Evolutionary conservation across 208 protist species (phyloP).

Genomic region (Acanthamoeba quina): DNA sequence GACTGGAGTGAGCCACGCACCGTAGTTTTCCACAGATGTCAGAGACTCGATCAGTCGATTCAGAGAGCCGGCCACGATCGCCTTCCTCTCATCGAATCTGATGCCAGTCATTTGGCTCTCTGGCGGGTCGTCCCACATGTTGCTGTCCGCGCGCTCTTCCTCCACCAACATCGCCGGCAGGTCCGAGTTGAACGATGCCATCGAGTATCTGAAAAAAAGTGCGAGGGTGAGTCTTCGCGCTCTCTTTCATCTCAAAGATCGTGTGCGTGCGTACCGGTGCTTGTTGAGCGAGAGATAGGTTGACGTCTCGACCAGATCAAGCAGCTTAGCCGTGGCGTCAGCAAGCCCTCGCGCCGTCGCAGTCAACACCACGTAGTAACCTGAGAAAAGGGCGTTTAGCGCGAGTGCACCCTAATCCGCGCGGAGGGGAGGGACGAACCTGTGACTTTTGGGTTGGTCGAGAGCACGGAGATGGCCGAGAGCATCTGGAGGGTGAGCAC

Average conservation of each 20-base stretch:
- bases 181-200: constrained; percentile 13
- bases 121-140: constrained; percentile 72
- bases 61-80: constrained; percentile 58
- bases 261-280: background rate
- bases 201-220: constrained; percentile 5
- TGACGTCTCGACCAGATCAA: constrained; percentile 64
- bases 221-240: background rate
- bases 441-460: constrained; percentile 12
- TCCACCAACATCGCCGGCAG: constrained; percentile 37
- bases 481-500: constrained; percentile 66
- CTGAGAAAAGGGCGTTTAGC: background rate
- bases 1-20: background rate
- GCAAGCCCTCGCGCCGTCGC: constrained; percentile 11
- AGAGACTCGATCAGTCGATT: constrained; percentile 78
- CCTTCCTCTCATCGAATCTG: background rate
- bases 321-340: constrained; percentile 13
- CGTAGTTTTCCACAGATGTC: constrained; percentile 78
- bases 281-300: constrained; percentile 73
- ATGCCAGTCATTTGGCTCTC: background rate
- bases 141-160: constrained; percentile 35
- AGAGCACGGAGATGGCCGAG: constrained; percentile 25
- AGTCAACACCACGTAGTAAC: constrained; percentile 18
- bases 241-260: background rate
- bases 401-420: background rate
- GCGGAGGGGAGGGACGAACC: background rate